phyloP scores from a whole-genome alignment of 495 filamentous ascomycete genomes.

The Apiosordaria backusii region DNA sequence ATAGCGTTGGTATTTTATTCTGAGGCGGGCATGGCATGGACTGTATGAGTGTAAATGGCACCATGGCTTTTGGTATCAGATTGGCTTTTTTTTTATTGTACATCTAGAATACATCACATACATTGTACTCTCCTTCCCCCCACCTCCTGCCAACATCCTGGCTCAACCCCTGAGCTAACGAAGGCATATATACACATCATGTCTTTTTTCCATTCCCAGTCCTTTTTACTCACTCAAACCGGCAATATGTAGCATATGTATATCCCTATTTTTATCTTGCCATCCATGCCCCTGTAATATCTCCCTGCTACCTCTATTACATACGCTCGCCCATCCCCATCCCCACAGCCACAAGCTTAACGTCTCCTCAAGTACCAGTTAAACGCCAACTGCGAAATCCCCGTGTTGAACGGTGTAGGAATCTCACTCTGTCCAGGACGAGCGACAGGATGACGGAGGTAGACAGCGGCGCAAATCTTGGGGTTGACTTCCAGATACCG shows the following conservation, averaged over 20 bases:
- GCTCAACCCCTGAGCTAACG: neutral
- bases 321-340: neutral
- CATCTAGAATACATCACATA: conserved; percentile 1
- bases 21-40: too few relatives aligned
- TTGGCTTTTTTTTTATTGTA: neutral
- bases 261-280: neutral
- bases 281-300: neutral
- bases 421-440: conserved; percentile 83
- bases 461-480: conserved; percentile 91
- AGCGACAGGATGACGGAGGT: conserved; percentile 93
- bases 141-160: neutral
- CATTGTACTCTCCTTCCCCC: neutral
- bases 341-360: conserved; percentile 39
- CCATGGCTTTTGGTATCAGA: neutral
- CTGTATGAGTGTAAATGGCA: too few relatives aligned
- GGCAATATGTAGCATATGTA: neutral
- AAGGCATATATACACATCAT: neutral
- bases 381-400: conserved; percentile 70
- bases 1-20: too few relatives aligned
- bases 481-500: conserved; percentile 96
- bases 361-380: conserved; percentile 91
- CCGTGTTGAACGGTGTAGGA: conserved; percentile 71
- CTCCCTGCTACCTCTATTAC: neutral
- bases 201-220: neutral
- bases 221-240: neutral